phyloP scores from a whole-genome alignment of 768 basidiomycete genomes.

The Agrocybe pediades region DNA sequence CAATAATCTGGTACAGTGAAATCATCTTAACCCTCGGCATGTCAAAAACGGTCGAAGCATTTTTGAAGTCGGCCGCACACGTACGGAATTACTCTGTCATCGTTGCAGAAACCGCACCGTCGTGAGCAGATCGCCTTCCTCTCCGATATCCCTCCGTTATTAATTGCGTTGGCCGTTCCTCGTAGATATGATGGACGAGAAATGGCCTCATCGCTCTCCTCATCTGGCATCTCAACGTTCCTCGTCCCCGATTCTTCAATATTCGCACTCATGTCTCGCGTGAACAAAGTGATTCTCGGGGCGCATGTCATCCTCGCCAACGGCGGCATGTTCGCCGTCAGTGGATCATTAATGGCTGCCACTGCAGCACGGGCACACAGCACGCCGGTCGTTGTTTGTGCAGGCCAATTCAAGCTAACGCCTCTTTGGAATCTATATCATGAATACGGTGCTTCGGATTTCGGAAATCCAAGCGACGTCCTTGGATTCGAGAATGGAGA shows the following conservation, averaged over 20 bases:
- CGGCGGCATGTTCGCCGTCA: constrained; percentile 91
- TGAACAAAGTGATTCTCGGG: constrained; percentile 95
- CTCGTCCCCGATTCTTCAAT: constrained; percentile 96
- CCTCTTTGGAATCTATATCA: constrained; percentile 89
- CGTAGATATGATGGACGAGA: constrained; percentile 80
- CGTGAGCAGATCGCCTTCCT: constrained; percentile 49
- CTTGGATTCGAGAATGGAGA: constrained; percentile 79
- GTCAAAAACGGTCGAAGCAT: constrained; percentile 92
- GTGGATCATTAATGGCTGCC: constrained; percentile 83
- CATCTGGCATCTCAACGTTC: constrained; percentile 88
- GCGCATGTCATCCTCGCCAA: constrained; percentile 97
- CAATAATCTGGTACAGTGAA: constrained; percentile 57
- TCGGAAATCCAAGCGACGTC: constrained; percentile 62
- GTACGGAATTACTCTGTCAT: constrained; percentile 94
- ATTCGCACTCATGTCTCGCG: constrained; percentile 94
- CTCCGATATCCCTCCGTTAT: constrained; percentile 35
- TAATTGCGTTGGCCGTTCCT: not conserved
- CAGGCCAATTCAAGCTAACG: constrained; percentile 96
- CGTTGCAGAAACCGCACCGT: constrained; percentile 93
- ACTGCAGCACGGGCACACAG: constrained; percentile 88
- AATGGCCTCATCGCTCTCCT: constrained; percentile 81
- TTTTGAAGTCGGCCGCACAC: constrained; percentile 88
- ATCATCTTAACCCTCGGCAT: constrained; percentile 85
- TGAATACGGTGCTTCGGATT: constrained; percentile 82
- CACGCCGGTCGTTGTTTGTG: constrained; percentile 91